Conservation (phyloP, 768 basidiomycete species). For the Boletales sp. region DNA sequence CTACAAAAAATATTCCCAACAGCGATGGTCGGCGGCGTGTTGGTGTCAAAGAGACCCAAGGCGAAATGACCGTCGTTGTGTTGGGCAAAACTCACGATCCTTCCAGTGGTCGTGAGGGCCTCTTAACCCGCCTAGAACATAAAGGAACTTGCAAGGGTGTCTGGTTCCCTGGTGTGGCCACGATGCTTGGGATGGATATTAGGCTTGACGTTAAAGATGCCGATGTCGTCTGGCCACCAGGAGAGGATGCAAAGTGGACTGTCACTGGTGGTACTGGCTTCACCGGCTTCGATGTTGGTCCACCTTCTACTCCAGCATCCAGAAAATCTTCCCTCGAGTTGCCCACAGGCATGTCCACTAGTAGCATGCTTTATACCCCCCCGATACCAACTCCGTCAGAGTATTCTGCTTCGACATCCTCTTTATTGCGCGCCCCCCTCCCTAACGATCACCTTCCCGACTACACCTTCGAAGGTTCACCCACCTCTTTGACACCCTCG, state of each 20-base stretch:
- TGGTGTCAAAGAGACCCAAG: constrained; percentile 64
- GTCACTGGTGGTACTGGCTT: constrained; percentile 63
- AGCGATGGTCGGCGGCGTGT: constrained; percentile 61
- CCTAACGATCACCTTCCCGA: constrained; percentile 62
- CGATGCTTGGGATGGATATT: constrained; percentile 74
- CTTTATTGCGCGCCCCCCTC: constrained; percentile 72
- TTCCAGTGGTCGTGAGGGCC: constrained; percentile 44
- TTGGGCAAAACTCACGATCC: constrained; percentile 45
- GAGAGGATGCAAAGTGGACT: constrained; percentile 50
- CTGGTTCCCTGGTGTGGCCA: constrained; percentile 83
- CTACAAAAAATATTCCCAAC: constrained; percentile 43
- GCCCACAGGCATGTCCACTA: constrained; percentile 18
- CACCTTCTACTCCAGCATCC: constrained; percentile 36
- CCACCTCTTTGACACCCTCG: constrained; percentile 49
- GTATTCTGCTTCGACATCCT: constrained; percentile 49
- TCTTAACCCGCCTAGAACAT: constrained; percentile 65
- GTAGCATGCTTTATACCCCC: constrained; percentile 19
- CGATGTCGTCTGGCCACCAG: constrained; percentile 64
- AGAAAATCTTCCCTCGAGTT: constrained; percentile 52
- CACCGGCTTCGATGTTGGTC: constrained; percentile 65
- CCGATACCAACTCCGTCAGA: constrained; percentile 33
- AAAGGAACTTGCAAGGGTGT: constrained; percentile 71
- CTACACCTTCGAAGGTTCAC: constrained; percentile 69
- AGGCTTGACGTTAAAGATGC: constrained; percentile 65
- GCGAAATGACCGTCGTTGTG: constrained; percentile 61